A percentile compares a stretch with the other conserved stretches of the same genome.
Evolutionary conservation across 345 rosid genomes (phyloP).

Genomic region (Camelina hispida): DNA sequence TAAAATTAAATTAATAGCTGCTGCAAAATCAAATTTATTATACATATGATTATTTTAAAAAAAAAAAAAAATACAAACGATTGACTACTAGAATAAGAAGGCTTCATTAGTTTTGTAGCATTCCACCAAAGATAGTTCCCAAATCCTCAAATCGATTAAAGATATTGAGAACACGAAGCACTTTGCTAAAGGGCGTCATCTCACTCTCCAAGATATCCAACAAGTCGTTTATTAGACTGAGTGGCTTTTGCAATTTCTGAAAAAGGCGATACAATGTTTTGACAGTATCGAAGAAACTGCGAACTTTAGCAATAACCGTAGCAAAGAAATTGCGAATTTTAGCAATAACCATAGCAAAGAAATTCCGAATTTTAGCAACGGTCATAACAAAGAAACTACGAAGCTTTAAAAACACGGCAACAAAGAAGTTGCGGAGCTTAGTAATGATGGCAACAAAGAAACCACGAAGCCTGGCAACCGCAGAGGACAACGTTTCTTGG

Average conservation of each 20-base stretch:
- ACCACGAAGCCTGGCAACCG: neutral
- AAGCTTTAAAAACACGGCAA: neutral
- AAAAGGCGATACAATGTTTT: neutral
- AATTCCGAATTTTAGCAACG: neutral
- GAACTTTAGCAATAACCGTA: neutral
- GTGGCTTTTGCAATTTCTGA: neutral
- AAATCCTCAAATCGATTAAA: neutral
- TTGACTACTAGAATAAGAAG: neutral
- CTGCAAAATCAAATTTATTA: neutral
- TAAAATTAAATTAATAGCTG: too few relatives aligned
- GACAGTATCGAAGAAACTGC: neutral
- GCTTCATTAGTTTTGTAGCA: neutral
- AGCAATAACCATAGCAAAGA: neutral
- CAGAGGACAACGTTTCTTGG: neutral
- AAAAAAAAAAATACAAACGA: neutral
- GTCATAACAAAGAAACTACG: neutral
- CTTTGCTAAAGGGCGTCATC: neutral
- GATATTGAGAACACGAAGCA: neutral
- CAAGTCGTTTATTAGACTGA: neutral
- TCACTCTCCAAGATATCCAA: neutral
- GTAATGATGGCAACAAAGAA: neutral
- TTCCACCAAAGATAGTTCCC: neutral
- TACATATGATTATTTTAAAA: neutral
- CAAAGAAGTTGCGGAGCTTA: neutral
- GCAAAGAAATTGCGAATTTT: neutral